Percentiles rank a stretch among this genome's conserved stretches.
Evolutionary conservation across 2,329 filamentous ascomycete species (phyloP).

Genomic region (Pseudopithomyces chartarum): DNA sequence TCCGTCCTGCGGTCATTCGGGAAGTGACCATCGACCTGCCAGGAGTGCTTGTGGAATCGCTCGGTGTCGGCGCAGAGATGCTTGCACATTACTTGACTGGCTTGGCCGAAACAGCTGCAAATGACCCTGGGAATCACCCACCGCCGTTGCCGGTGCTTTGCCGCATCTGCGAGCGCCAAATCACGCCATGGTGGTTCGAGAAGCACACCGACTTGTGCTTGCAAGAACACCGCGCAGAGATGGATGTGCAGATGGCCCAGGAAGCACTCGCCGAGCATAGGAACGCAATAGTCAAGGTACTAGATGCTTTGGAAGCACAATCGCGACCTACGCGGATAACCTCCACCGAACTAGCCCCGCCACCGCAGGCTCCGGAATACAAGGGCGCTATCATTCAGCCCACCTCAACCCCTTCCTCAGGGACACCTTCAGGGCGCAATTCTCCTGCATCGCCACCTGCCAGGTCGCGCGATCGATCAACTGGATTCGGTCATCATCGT

Average conservation of each 20-base stretch:
- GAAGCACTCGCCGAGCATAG: constrained; percentile 91
- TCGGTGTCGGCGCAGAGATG: constrained; percentile 93
- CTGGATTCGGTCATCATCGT: constrained; percentile 77
- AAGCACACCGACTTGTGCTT: constrained; percentile 97
- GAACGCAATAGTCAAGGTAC: constrained; percentile 90
- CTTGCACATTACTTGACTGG: constrained; percentile 91
- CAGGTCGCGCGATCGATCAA: constrained; percentile 71
- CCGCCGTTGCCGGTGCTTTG: constrained; percentile 87
- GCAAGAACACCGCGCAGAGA: constrained; percentile 94
- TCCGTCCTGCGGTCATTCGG: constrained; percentile 85
- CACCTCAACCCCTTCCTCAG: constrained; percentile 67
- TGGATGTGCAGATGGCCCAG: constrained; percentile 96
- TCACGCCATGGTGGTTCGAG: constrained; percentile 99
- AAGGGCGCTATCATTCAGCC: constrained; percentile 86
- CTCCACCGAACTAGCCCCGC: constrained; percentile 54
- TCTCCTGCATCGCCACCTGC: constrained; percentile 68
- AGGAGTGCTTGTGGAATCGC: constrained; percentile 83
- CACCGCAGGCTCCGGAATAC: constrained; percentile 73
- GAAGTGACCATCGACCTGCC: constrained; percentile 97
- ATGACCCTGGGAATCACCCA: constrained; percentile 75
- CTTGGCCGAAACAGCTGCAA: constrained; percentile 80
- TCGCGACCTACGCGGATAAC: constrained; percentile 64
- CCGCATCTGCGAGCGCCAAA: constrained; percentile 95
- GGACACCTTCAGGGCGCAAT: constrained; percentile 71
- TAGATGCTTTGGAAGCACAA: constrained; percentile 86